Conservation (phyloP, 2,329 filamentous ascomycete genomes). For the Scedosporium minutisporum region DNA sequence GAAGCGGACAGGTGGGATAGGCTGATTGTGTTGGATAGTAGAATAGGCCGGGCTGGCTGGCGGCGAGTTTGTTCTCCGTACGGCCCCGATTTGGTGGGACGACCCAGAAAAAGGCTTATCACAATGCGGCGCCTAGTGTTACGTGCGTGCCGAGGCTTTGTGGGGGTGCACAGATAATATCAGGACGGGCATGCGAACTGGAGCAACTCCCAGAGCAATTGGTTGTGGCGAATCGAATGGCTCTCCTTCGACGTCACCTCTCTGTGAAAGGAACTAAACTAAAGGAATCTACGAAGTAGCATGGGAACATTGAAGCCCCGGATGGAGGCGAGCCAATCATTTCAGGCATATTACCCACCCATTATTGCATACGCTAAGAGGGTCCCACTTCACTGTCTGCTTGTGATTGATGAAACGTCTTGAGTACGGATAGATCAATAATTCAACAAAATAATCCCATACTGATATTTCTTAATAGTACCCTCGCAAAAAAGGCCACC, state of each 20-base stretch:
- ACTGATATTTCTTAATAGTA: too few relatives aligned
- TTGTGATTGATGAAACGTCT: too few relatives aligned
- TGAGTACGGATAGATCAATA: too few relatives aligned
- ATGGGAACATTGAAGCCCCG: neutral
- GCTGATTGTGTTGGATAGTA: neutral
- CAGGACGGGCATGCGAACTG: neutral
- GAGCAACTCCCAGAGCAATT: neutral
- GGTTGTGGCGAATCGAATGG: neutral
- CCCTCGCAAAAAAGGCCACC: too few relatives aligned
- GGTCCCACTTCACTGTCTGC: too few relatives aligned
- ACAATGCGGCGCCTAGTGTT: neutral
- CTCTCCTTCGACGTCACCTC: slow-evolving; percentile 2
- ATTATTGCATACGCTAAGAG: neutral
- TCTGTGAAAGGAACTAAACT: neutral
- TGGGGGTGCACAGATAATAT: slow-evolving; percentile 1
- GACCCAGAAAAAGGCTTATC: slow-evolving; percentile 4
- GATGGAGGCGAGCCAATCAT: neutral
- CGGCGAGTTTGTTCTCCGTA: neutral
- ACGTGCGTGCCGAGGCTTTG: slow-evolving; percentile 1
- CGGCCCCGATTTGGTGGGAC: neutral
- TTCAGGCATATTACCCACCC: slow-evolving; percentile 1
- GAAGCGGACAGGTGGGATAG: neutral
- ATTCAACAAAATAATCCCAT: too few relatives aligned
- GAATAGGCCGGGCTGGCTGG: neutral
- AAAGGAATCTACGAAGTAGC: too few relatives aligned